Percentiles rank a stretch among this genome's conserved stretches.
These are phyloP conservation scores for Clavulina sp. DNA, from an alignment of 768 basidiomycete species.

Conservation along the genomic window DNA sequence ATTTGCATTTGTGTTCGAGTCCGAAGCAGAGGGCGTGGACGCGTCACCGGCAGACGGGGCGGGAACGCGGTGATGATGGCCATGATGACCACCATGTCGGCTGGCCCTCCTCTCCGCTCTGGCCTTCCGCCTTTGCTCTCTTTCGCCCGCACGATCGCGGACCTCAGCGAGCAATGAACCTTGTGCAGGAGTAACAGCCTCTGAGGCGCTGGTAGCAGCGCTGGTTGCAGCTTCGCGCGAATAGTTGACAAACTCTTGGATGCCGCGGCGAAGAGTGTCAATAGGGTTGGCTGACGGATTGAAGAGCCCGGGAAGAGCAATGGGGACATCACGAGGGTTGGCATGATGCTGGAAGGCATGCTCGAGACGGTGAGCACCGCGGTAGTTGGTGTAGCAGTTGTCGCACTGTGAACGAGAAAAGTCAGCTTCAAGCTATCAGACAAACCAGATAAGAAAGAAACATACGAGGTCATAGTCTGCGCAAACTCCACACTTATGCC, in stretches of 20 bases:
- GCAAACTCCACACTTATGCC: conserved; percentile 73
- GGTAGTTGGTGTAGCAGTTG: background rate
- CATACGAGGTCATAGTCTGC: conserved; percentile 27
- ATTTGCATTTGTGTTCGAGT: background rate
- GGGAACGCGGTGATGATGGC: background rate
- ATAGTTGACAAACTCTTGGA: too few species aligned
- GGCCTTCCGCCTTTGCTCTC: too few species aligned
- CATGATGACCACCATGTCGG: background rate
- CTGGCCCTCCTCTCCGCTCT: background rate
- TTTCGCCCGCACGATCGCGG: too few species aligned
- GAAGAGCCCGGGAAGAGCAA: too few species aligned
- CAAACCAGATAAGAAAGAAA: background rate
- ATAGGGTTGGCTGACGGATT: too few species aligned
- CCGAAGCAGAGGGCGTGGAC: background rate
- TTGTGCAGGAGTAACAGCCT: too few species aligned
- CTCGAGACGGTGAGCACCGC: background rate
- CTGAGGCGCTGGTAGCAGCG: too few species aligned
- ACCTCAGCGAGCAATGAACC: too few species aligned
- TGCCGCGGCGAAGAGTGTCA: too few species aligned
- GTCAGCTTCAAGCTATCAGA: background rate
- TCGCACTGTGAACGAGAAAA: background rate
- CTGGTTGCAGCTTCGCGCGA: too few species aligned
- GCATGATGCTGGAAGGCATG: background rate
- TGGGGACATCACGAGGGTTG: background rate
- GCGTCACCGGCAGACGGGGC: background rate